Percentiles rank a stretch among this genome's conserved stretches.
Evolutionary conservation across 371 early-diverging fungal genomes (phyloP).

Genomic region (Nematocida ausubeli): DNA sequence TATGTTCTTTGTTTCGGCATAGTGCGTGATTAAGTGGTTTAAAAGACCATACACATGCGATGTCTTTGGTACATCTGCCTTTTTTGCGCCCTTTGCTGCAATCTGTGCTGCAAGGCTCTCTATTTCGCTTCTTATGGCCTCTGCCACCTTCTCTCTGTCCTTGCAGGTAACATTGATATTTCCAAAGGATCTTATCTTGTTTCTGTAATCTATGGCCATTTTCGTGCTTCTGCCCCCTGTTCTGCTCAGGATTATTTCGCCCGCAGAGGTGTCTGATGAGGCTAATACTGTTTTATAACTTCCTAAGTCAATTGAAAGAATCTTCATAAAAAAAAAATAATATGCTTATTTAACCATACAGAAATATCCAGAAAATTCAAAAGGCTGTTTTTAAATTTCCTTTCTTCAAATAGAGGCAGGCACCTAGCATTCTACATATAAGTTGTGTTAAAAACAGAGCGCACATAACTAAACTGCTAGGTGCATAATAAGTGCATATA

Average conservation of each 20-base stretch:
- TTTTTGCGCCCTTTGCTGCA: neutral
- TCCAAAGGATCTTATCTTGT: conserved; percentile 44
- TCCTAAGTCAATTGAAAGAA: conserved; percentile 48
- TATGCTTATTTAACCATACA: neutral
- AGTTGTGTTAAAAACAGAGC: too few relatives aligned
- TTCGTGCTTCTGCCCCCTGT: conserved; percentile 37
- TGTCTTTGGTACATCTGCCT: neutral
- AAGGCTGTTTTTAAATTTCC: neutral
- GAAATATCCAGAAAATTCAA: conserved; percentile 13
- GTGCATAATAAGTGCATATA: too few relatives aligned
- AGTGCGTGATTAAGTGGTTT: conserved; percentile 11
- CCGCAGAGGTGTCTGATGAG: conserved; percentile 48
- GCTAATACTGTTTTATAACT: conserved; percentile 44
- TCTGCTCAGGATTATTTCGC: conserved; percentile 31
- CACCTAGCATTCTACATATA: too few relatives aligned
- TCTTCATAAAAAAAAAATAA: conserved; percentile 53
- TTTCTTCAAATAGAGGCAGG: too few relatives aligned
- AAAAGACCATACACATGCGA: conserved; percentile 33
- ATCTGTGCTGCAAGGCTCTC: neutral
- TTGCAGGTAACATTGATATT: conserved; percentile 18
- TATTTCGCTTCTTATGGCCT: conserved; percentile 36
- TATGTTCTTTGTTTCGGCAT: neutral
- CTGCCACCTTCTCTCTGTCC: conserved; percentile 45
- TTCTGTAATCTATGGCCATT: conserved; percentile 49
- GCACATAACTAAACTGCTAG: too few relatives aligned